Base-by-base conservation (phyloP, 192 early-diverging fungal genomes). In the Coemansia asiatica region DNA sequence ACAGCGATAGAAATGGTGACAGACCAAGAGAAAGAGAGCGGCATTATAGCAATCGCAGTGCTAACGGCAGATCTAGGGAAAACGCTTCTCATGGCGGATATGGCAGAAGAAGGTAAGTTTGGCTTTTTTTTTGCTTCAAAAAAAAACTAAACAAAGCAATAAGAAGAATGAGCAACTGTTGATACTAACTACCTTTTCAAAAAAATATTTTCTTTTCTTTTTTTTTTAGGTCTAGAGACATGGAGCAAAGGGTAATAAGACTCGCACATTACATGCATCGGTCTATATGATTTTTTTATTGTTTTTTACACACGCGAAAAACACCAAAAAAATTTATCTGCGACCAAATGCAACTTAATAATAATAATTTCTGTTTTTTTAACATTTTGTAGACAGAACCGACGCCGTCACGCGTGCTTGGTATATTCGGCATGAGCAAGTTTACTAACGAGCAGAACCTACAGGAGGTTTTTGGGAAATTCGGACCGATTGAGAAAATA, bases 361-460 rank as follows among this genome's bases (percentile, higher is more conserved):
- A n/a, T n/a, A n/a, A 40, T 15, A 49, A 6, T 57, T 16, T 29
- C 1, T 12, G 29, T 57, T 31, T 25, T 28, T 35, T 36, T 56
- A 56, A 19, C 53, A 27, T n/a, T n/a, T 16, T 60, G 54, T 75
- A 75, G 73, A 29, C 18, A 19, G 65, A 66, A 12, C 74, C 74
- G 23, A n/a, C 46, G 16, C 71, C 76, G 15, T 65, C 71, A 35
- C 66, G 68, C 16, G 72, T 80, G 23, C 68, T 80, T 31, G 77
- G 77, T 2, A 80, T 80, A 48, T 80, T 80, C 56, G 72, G 72
- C n/a, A 80, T 80, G 77, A 80, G 77, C 77, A 80, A 80, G 59
- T 80, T 71, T 23, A 80, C 77, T 38, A 71, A 47, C 77, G 77
- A 80, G 53, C 31, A 60, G 1, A 51, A 64, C 31, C 54, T 80